These are phyloP conservation scores for Coccomyxa subellipsoidea DNA, from an alignment of 163 green algal species.

Conservation along the genomic window DNA sequence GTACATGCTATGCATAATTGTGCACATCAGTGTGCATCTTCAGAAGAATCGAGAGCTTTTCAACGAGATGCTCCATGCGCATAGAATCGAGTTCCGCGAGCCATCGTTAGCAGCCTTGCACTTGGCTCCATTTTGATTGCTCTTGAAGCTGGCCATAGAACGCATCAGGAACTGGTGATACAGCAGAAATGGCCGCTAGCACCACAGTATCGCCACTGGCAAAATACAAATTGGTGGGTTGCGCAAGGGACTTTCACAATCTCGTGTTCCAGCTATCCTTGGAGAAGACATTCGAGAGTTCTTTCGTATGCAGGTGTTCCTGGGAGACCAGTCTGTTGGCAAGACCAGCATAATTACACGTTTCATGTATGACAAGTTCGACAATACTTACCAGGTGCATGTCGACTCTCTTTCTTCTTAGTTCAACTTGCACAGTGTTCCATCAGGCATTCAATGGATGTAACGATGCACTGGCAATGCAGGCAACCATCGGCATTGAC, in stretches of 20 bases:
- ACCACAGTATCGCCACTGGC: constrained; percentile 78
- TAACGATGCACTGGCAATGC: constrained; percentile 14
- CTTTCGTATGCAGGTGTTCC: constrained; percentile 68
- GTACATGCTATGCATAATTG: background rate
- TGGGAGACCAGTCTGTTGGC: constrained; percentile 90
- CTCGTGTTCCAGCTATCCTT: background rate
- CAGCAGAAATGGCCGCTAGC: background rate
- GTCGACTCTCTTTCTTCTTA: background rate
- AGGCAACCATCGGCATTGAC: constrained; percentile 99
- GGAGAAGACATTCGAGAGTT: background rate
- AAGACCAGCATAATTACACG: constrained; percentile 99
- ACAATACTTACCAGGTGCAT: constrained; percentile 96
- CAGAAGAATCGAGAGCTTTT: no score
- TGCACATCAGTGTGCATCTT: no score
- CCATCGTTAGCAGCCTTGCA: background rate
- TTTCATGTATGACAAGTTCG: constrained; percentile 99
- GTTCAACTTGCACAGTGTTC: background rate
- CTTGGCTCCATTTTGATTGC: background rate
- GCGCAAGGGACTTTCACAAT: background rate
- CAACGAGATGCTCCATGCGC: background rate
- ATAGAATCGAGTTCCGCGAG: background rate
- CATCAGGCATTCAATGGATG: background rate
- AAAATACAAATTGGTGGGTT: constrained; percentile 97
- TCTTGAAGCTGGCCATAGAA: background rate
- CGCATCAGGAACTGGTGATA: background rate